Conservation (phyloP, 1,284 basidiomycete species). For the Sporisorium exsertum region DNA sequence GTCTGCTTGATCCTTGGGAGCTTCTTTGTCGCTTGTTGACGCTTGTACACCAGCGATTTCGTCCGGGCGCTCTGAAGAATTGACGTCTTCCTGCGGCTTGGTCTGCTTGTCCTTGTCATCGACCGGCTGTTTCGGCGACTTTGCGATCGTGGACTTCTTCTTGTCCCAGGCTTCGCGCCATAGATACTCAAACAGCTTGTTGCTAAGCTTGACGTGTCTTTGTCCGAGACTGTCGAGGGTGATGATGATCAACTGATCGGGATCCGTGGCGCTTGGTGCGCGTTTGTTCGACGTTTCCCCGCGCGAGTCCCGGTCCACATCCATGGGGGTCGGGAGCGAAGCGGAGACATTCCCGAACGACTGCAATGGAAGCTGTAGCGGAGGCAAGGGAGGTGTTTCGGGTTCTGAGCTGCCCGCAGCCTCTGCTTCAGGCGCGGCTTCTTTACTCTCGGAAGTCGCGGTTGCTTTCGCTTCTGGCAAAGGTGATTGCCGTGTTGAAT, state of each 20-base stretch:
- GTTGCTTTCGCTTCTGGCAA: neutral
- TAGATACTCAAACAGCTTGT: slow-evolving; percentile 78
- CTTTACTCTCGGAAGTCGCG: neutral
- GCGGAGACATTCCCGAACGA: neutral
- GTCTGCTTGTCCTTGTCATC: slow-evolving; percentile 1
- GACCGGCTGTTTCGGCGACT: neutral
- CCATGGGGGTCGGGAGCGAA: slow-evolving; percentile 12
- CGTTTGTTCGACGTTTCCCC: slow-evolving; percentile 1
- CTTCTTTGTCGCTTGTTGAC: neutral
- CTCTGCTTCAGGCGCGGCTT: neutral
- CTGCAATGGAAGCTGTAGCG: slow-evolving; percentile 2
- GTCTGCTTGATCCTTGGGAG: slow-evolving; percentile 3
- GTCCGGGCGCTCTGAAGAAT: neutral
- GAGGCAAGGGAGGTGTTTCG: slow-evolving; percentile 14
- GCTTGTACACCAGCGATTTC: neutral
- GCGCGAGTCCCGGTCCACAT: slow-evolving; percentile 12
- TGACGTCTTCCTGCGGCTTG: neutral
- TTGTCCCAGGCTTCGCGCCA: slow-evolving; percentile 84
- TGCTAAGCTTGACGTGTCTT: slow-evolving; percentile 77
- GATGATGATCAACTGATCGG: slow-evolving; percentile 48
- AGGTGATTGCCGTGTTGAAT: neutral
- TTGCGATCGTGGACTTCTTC: slow-evolving; percentile 69
- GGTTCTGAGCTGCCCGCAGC: slow-evolving; percentile 2
- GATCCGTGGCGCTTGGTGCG: neutral
- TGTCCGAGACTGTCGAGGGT: slow-evolving; percentile 83